Base-by-base conservation (phyloP, 1,284 basidiomycete species). In the Microbotryum violaceum region DNA sequence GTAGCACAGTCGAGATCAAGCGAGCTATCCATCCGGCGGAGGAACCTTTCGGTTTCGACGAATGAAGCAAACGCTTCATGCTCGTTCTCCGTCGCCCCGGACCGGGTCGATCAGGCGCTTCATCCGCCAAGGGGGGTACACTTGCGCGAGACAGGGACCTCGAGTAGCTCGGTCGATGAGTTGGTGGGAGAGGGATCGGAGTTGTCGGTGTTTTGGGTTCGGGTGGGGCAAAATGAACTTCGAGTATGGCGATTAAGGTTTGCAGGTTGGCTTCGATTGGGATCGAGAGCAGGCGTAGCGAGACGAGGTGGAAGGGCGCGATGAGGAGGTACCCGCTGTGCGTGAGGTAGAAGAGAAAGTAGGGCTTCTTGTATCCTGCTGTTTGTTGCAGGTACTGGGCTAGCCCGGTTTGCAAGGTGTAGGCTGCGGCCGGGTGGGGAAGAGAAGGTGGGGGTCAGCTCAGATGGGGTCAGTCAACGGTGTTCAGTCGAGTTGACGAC, bases 361-460 rank as follows among this genome's bases (percentile, higher is more conserved):
- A 89, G 2, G 88, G 86, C 57, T 89, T 85, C 54, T 82, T 78
- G 77, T 84, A 91, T 31, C 78, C 80, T 31, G 88, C 76, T 2
- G 77, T 80, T 1, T 83, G 83, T 76, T 90, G 87, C 16, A 89
- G 82, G 76, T 88, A 86, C 85, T 88, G 70, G 21, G 63, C 44
- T 52, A 58, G 48, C 51, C 67, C 60, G 6, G 67, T 70, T 49
- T 70, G 70, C 14, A 67, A 27, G 6, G 67, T 67, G 60, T 69
- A 69, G 29, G 60, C 52, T 60, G 58, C 21, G 5, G 0, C 16
- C 29, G 49, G 27, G 29, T 20, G 48, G 16, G 48, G 12, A 12
- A 42, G 16, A 49, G 4, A 12, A 49, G 14, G 48, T 49, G 48
- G 21, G 48, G 29, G 31, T 31, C 31, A 31, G 31, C 31, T n/a